These are phyloP conservation scores for Nidularia pulvinata DNA, from an alignment of 768 basidiomycete species.

Conservation along the genomic window DNA sequence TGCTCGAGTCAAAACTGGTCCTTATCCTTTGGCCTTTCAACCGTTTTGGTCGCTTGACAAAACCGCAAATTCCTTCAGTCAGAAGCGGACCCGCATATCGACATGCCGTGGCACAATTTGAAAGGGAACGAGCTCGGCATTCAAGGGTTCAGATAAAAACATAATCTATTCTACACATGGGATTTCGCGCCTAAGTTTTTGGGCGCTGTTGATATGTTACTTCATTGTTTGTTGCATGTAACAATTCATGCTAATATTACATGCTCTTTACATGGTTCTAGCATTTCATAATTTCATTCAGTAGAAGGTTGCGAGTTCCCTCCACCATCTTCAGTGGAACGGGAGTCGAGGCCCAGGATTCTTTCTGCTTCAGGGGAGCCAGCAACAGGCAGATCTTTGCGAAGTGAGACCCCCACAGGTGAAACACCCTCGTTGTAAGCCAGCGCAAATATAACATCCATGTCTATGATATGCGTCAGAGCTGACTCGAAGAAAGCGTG, in stretches of 20 bases:
- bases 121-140: slow-evolving; percentile 33
- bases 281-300: not conserved
- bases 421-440: slow-evolving; percentile 42
- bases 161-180: not conserved
- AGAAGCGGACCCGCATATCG: slow-evolving; percentile 18
- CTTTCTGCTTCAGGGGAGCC: slow-evolving; percentile 43
- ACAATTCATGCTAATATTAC: too few relatives aligned
- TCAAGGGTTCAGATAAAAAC: slow-evolving; percentile 26
- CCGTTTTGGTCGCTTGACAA: slow-evolving; percentile 35
- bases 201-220: too few relatives aligned
- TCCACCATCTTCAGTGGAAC: not conserved
- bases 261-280: not conserved
- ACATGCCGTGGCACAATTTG: slow-evolving; percentile 31
- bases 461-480: slow-evolving; percentile 19
- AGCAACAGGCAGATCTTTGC: slow-evolving; percentile 40
- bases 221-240: too few relatives aligned
- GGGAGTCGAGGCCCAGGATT: slow-evolving; percentile 24
- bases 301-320: too few relatives aligned
- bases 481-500: not conserved
- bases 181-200: too few relatives aligned
- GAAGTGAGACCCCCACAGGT: slow-evolving; percentile 39
- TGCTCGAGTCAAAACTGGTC: slow-evolving; percentile 50
- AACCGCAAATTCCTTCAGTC: slow-evolving; percentile 5
- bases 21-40: slow-evolving; percentile 51
- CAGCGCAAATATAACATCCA: slow-evolving; percentile 46